A percentile compares a stretch with the other conserved stretches of the same genome.
These are phyloP conservation scores for Daldinia loculata DNA, from an alignment of 495 filamentous ascomycete species.

Conservation along the genomic window DNA sequence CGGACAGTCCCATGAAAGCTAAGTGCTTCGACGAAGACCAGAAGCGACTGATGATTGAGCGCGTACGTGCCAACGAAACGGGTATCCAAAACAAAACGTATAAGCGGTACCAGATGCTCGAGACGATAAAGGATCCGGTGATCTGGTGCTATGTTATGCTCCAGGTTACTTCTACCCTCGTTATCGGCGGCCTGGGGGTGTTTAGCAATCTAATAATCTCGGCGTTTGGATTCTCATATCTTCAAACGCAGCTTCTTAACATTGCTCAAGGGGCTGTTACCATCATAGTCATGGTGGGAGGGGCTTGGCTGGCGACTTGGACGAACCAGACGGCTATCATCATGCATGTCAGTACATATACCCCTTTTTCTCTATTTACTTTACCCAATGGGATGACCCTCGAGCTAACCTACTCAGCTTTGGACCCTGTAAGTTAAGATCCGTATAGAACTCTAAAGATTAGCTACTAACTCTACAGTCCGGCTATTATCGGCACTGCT, in stretches of 20 bases:
- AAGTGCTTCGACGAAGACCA: slow-evolving; percentile 61
- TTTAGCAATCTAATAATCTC: neutral
- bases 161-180: slow-evolving; percentile 65
- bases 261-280: neutral
- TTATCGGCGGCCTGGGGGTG: slow-evolving; percentile 59
- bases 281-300: neutral
- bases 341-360: neutral
- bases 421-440: neutral
- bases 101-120: slow-evolving; percentile 47
- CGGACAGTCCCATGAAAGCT: slow-evolving; percentile 66
- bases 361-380: neutral
- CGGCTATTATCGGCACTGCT: neutral
- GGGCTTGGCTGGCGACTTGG: neutral
- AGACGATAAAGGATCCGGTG: slow-evolving; percentile 57
- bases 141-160: slow-evolving; percentile 49
- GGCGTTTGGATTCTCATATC: neutral
- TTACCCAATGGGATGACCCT: neutral
- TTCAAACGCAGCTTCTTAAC: neutral
- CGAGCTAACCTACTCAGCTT: neutral
- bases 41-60: slow-evolving; percentile 62
- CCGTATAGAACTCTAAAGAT: neutral
- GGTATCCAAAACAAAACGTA: slow-evolving; percentile 68
- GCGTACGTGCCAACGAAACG: slow-evolving; percentile 65
- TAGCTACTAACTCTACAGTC: neutral
- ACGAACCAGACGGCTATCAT: neutral